Evolutionary conservation across 495 filamentous ascomycete species (phyloP).

Genomic region (Penicillium turbatum): DNA sequence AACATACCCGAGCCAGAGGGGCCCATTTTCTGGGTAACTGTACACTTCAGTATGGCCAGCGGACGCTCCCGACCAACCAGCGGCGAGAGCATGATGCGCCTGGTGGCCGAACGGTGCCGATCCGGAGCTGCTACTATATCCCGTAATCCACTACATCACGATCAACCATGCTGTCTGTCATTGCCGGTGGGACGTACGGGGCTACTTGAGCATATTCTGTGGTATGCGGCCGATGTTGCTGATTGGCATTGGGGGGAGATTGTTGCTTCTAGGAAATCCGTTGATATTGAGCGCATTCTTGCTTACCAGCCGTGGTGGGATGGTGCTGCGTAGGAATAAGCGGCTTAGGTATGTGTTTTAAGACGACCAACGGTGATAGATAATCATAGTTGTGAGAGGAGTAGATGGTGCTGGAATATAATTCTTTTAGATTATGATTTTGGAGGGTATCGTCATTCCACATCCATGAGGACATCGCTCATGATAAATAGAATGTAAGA

Average conservation of each 20-base stretch:
- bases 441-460: conserved; percentile 25
- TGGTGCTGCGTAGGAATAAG: not conserved
- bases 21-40: not conserved
- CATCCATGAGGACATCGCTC: conserved; percentile 51
- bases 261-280: not conserved
- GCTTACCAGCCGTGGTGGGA: not conserved
- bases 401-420: too few relatives aligned
- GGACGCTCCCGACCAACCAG: not conserved
- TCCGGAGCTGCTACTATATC: not conserved
- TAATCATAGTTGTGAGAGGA: too few relatives aligned
- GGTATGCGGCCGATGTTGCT: not conserved
- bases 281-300: not conserved
- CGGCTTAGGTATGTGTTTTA: not conserved
- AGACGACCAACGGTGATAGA: too few relatives aligned
- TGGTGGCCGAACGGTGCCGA: conserved; percentile 1
- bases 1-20: not conserved
- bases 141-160: not conserved
- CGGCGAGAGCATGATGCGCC: not conserved
- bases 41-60: not conserved
- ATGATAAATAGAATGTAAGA: conserved; percentile 50
- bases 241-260: conserved; percentile 2
- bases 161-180: not conserved
- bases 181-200: not conserved
- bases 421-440: too few relatives aligned
- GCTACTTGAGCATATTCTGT: not conserved